Conservation (phyloP, 1,139 yeast genomes). For the Protomyces inundatus region DNA sequence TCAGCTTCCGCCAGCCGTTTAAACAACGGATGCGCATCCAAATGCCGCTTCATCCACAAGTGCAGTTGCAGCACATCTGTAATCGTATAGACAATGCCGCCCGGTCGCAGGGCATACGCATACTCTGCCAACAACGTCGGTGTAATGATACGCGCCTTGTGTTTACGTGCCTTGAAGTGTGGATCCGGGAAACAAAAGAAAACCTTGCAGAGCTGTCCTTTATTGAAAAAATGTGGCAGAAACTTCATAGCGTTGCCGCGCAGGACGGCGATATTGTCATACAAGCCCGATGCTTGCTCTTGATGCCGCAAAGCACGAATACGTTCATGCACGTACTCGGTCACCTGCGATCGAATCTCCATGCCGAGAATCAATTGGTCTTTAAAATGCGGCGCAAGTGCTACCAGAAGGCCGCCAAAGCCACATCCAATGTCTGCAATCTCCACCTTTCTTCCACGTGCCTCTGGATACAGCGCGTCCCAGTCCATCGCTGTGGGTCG, state of each 20-base stretch:
- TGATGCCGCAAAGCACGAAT: conserved; percentile 74
- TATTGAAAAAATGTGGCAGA: conserved; percentile 82
- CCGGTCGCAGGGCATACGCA: conserved; percentile 81
- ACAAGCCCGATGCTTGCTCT: conserved; percentile 40
- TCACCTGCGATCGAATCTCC: conserved; percentile 94
- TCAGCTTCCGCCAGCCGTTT: conserved; percentile 72
- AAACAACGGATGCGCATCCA: conserved; percentile 85
- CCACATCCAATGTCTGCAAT: conserved; percentile 98
- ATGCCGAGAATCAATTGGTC: conserved; percentile 55
- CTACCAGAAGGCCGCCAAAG: conserved; percentile 83
- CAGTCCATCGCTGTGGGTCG: conserved; percentile 84
- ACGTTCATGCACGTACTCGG: conserved; percentile 93
- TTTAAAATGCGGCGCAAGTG: conserved; percentile 72
- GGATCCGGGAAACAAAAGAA: conserved; percentile 99
- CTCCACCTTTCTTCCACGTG: conserved; percentile 54
- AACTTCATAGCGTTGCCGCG: conserved; percentile 98
- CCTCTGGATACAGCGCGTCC: conserved; percentile 64
- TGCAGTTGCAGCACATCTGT: conserved; percentile 94
- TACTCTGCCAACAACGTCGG: conserved; percentile 83
- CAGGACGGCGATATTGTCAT: conserved; percentile 79
- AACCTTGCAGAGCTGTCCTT: conserved; percentile 71
- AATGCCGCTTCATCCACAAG: conserved; percentile 91
- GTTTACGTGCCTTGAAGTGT: conserved; percentile 93
- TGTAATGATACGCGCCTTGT: conserved; percentile 92
- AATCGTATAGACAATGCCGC: conserved; percentile 85